These are phyloP conservation scores for Knoxia roxburghii DNA, from an alignment of 257 asterid species.

Conservation along the genomic window DNA sequence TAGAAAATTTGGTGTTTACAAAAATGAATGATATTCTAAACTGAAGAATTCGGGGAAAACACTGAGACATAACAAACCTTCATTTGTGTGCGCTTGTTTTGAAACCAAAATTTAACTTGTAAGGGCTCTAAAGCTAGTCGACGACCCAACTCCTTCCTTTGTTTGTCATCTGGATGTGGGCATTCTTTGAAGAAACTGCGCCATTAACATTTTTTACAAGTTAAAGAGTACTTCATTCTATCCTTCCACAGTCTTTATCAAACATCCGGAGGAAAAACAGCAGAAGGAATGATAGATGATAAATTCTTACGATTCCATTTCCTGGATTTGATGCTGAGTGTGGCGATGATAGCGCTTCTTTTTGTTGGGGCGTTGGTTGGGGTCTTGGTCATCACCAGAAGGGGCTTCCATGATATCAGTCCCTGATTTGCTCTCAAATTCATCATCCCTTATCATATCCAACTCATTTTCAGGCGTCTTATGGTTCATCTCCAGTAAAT, in stretches of 20 bases:
- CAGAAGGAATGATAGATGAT: no score
- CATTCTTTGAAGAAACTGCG: slow-evolving; percentile 52
- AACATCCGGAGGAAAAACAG: background rate
- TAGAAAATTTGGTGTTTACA: no score
- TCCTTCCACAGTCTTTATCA: background rate
- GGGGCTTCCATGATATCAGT: slow-evolving; percentile 63
- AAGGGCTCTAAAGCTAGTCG: slow-evolving; percentile 64
- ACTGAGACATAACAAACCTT: slow-evolving; percentile 9
- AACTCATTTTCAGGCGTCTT: slow-evolving; percentile 49
- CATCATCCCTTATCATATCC: slow-evolving; percentile 59
- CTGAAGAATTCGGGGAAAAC: background rate
- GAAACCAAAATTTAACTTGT: slow-evolving; percentile 96
- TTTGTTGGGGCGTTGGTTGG: slow-evolving; percentile 55
- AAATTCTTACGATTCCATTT: slow-evolving; percentile 62
- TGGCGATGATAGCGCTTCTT: slow-evolving; percentile 80
- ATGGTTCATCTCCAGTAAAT: slow-evolving; percentile 50
- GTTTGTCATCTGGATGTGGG: slow-evolving; percentile 95
- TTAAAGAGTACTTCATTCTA: background rate
- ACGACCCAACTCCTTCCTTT: slow-evolving; percentile 86
- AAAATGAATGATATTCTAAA: background rate
- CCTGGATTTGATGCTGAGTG: slow-evolving; percentile 68
- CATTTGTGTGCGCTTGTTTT: slow-evolving; percentile 74
- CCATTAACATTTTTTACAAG: background rate
- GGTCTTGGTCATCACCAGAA: slow-evolving; percentile 69
- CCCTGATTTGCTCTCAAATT: slow-evolving; percentile 59